Evolutionary conservation across 176 grass and related monocot species (phyloP).

Genomic region (Oropetium thomaeum): DNA sequence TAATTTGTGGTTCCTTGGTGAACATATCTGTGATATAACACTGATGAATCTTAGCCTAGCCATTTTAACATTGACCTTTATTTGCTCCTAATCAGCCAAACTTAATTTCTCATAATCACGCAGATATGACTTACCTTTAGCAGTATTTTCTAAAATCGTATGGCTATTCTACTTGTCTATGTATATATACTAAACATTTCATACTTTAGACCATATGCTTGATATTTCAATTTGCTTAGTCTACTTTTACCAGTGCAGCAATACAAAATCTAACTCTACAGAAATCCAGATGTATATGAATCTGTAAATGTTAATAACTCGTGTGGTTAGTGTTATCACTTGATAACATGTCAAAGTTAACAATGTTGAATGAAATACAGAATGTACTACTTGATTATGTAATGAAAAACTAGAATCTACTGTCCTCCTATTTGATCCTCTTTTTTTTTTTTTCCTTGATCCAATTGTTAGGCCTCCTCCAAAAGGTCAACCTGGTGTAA

Average conservation of each 20-base stretch:
- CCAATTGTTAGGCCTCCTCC: constrained; percentile 58
- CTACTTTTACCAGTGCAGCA: neutral
- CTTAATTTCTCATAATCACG: neutral
- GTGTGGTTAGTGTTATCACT: neutral
- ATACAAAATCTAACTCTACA: neutral
- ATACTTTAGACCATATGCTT: too few relatives aligned
- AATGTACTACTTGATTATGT: too few relatives aligned
- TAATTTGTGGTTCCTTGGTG: neutral
- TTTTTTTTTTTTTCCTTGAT: neutral
- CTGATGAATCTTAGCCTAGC: neutral
- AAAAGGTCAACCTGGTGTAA: constrained; percentile 62
- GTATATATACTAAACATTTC: too few relatives aligned
- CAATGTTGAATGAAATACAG: neutral
- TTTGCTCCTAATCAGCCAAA: neutral
- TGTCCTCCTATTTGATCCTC: neutral
- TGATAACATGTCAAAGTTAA: neutral
- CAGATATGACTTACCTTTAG: neutral
- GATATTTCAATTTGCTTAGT: neutral
- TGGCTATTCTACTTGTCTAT: too few relatives aligned
- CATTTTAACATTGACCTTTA: neutral
- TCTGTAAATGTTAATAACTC: neutral
- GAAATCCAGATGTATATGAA: neutral
- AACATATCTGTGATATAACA: neutral
- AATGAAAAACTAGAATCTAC: too few relatives aligned
- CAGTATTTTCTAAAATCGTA: too few relatives aligned